Evolutionary conservation across 164 flowering plant genomes (phyloP).

Genomic region (Houttuynia cordata): DNA sequence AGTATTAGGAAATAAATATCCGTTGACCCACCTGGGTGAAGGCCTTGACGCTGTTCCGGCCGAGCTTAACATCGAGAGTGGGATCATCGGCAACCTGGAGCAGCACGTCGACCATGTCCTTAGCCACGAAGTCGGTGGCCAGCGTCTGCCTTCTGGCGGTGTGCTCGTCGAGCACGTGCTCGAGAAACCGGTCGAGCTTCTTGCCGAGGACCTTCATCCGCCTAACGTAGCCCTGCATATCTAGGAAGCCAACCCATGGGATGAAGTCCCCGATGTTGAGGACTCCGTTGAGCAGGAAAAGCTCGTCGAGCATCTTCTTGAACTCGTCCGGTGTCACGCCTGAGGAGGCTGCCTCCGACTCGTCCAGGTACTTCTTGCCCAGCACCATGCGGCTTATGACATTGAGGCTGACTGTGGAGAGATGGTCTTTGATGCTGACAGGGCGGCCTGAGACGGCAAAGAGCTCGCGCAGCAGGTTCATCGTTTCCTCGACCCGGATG

Average conservation of each 20-base stretch:
- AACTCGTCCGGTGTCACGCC: background rate
- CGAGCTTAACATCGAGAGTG: constrained; percentile 37
- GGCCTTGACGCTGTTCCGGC: constrained; percentile 20
- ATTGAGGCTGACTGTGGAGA: background rate
- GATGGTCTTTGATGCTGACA: background rate
- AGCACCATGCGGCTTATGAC: background rate
- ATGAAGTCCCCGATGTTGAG: background rate
- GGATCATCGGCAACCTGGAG: constrained; percentile 67
- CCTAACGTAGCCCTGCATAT: background rate
- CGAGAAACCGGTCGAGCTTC: constrained; percentile 39
- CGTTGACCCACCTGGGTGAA: constrained; percentile 14
- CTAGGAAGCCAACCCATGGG: background rate
- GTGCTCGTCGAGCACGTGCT: constrained; percentile 42
- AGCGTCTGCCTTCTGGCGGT: constrained; percentile 12
- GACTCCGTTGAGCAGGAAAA: background rate
- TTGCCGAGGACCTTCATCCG: constrained; percentile 20
- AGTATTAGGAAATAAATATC: background rate
- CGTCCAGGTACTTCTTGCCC: background rate
- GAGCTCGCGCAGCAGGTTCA: background rate
- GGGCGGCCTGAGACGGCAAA: background rate
- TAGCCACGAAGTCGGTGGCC: constrained; percentile 28
- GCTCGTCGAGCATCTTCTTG: background rate
- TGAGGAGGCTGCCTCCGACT: background rate
- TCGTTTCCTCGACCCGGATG: constrained; percentile 28
- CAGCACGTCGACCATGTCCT: constrained; percentile 72